phyloP scores from a whole-genome alignment of 768 basidiomycete species.

The Agrocybe pediades region DNA sequence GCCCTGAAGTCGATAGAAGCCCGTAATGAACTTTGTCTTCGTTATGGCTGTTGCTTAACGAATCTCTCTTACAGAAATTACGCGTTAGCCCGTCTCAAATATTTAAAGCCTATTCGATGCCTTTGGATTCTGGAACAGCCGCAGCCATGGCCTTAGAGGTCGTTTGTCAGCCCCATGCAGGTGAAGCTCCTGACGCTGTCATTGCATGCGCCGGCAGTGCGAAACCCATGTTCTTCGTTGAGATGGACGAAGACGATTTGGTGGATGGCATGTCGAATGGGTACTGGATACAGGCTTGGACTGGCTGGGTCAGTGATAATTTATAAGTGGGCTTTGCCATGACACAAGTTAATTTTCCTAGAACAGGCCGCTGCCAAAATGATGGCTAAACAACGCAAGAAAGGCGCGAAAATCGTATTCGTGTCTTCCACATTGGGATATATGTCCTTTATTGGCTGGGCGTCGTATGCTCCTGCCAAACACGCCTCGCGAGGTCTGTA shows the following conservation, averaged over 20 bases:
- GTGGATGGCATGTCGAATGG: slow-evolving; percentile 43
- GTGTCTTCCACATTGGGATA: slow-evolving; percentile 75
- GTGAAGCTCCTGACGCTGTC: slow-evolving; percentile 70
- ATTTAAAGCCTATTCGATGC: slow-evolving; percentile 66
- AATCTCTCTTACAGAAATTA: slow-evolving; percentile 37
- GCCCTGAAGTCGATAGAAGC: slow-evolving; percentile 72
- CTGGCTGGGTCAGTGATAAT: slow-evolving; percentile 46
- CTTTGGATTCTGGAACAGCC: slow-evolving; percentile 51
- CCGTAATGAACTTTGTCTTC: slow-evolving; percentile 27
- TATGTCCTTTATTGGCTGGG: slow-evolving; percentile 77
- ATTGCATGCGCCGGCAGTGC: slow-evolving; percentile 80
- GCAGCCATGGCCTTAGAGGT: slow-evolving; percentile 65
- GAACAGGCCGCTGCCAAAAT: slow-evolving; percentile 67
- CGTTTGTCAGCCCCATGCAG: slow-evolving; percentile 55
- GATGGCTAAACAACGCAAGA: slow-evolving; percentile 57
- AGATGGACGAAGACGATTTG: slow-evolving; percentile 62
- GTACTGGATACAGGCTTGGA: slow-evolving; percentile 58
- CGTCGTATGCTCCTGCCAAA: slow-evolving; percentile 82
- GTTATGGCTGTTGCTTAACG: neutral
- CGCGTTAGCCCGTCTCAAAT: slow-evolving; percentile 61
- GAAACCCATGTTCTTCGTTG: slow-evolving; percentile 74
- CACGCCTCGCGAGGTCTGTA: slow-evolving; percentile 78
- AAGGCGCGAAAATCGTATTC: slow-evolving; percentile 72
- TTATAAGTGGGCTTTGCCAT: neutral
- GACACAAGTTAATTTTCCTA: neutral